A percentile compares a stretch with the other conserved stretches of the same genome.
phyloP scores from a whole-genome alignment of 108 stramenopile species.

The Craspedostauros australis region DNA sequence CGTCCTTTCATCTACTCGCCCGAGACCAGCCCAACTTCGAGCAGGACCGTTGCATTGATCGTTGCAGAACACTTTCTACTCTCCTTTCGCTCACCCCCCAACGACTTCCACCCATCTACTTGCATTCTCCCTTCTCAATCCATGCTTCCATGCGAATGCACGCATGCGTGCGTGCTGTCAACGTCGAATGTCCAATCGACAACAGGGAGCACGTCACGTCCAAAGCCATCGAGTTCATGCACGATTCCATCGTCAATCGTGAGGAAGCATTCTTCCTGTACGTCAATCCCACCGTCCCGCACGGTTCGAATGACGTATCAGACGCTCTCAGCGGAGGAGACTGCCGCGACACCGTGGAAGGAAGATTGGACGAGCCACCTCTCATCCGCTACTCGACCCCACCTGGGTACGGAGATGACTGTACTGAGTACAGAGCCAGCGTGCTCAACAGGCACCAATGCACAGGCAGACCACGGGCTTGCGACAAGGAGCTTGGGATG shows the following conservation, averaged over 20 bases:
- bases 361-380: conserved; percentile 1
- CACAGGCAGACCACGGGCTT: no score
- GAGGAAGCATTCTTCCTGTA: conserved; percentile 35
- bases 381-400: conserved; percentile 17
- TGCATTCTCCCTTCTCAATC: no score
- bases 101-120: no score
- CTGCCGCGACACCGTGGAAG: conserved; percentile 24
- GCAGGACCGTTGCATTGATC: no score
- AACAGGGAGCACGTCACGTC: conserved; percentile 28
- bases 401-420: conserved; percentile 1
- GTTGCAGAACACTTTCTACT: no score
- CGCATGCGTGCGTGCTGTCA: no score
- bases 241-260: conserved; percentile 5
- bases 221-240: conserved; percentile 23
- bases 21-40: no score
- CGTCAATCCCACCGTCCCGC: conserved; percentile 40
- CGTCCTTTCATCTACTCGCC: no score
- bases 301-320: conserved; percentile 9
- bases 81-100: no score
- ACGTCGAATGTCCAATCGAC: conserved; percentile 15
- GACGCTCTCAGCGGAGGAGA: conserved; percentile 14
- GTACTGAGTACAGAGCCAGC: conserved; percentile 12
- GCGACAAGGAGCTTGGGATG: conserved; percentile 22
- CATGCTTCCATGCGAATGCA: no score
- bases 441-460: conserved; percentile 9